Evolutionary conservation across 108 stramenopile genomes (phyloP).

Genomic region (Thalassiosira profunda): DNA sequence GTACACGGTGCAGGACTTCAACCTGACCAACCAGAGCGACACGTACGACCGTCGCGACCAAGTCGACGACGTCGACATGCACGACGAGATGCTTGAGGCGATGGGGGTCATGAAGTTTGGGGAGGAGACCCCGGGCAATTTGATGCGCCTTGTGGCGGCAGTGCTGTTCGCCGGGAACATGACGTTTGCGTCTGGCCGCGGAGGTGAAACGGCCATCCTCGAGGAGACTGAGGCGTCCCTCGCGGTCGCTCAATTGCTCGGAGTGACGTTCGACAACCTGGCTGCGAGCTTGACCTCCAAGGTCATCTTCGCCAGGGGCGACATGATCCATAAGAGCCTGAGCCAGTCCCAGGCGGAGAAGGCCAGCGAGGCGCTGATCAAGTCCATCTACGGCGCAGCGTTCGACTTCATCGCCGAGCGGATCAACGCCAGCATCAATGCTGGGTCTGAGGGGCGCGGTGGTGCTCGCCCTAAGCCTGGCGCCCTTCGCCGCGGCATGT

Average conservation of each 20-base stretch:
- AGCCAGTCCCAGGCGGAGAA: slow-evolving; percentile 65
- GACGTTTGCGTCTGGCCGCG: slow-evolving; percentile 39
- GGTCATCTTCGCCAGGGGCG: slow-evolving; percentile 54
- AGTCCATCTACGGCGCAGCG: slow-evolving; percentile 86
- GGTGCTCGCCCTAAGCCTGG: not conserved
- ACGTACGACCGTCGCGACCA: slow-evolving; percentile 55
- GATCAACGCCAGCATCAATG: slow-evolving; percentile 56
- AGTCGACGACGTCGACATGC: slow-evolving; percentile 58
- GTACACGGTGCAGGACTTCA: slow-evolving; percentile 26
- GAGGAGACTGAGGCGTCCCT: slow-evolving; percentile 51
- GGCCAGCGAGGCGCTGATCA: slow-evolving; percentile 91
- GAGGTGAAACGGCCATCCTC: slow-evolving; percentile 48
- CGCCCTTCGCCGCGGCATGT: not conserved
- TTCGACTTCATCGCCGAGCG: slow-evolving; percentile 77
- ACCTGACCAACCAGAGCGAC: slow-evolving; percentile 54
- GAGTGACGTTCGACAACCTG: slow-evolving; percentile 57
- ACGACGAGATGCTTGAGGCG: slow-evolving; percentile 65
- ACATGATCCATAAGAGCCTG: slow-evolving; percentile 62
- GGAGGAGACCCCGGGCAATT: slow-evolving; percentile 34
- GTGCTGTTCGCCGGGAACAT: slow-evolving; percentile 77
- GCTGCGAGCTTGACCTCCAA: slow-evolving; percentile 69
- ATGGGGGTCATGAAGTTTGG: slow-evolving; percentile 61
- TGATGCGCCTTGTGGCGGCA: slow-evolving; percentile 59
- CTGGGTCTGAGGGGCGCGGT: slow-evolving; percentile 14
- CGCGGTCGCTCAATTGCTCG: slow-evolving; percentile 69